Evolutionary conservation across 2,329 filamentous ascomycete species (phyloP), one percentile per base, ranked within the genome.

Genomic region (Botrytis aclada): DNA sequence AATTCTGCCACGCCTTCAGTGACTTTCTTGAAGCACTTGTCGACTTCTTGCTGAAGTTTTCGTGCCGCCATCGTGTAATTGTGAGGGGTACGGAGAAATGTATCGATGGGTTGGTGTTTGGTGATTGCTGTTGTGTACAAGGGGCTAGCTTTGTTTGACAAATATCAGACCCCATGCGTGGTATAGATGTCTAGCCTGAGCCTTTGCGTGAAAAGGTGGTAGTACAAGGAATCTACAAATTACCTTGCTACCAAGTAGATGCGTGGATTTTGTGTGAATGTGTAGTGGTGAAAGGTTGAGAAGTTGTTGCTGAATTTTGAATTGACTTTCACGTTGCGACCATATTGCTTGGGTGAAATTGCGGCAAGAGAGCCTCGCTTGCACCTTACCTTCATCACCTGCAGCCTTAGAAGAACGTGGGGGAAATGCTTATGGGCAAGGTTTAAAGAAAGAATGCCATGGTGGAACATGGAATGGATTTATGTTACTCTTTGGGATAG

Each of bases 21-120:
- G 81, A 98, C 95, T 87, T 97, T 97, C 85, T 99, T 99, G 90
- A 98, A 98, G 89, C 94, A 97, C 86, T 98, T 97, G 82, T 99
- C 96, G 80, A 98, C 95, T 86, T 99, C 96, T 85, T 98, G 95
- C 83, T 96, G 93, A 80, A 97, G 89, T 88, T 99, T 99, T 83
- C 96, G 90, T 82, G 93, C 93, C 80, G 96, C 94, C 96, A 99
- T 99, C 80, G 83, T 88, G 84, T 77, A 75, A 78, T 76, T 70
- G 76, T 74, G 71, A 71, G 65, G 74, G 72, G 71, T 62, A 74
- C 72, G 67, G 64, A 72, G 67, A 58, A 67, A 67, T 64, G 70
- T 69, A 66, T 37, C 70, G 67, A 72, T 70, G 67, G 58, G 71
- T 73, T 76, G 73, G 73, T 71, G 71, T 73, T 76, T 70, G 72